Evolutionary conservation across 1,284 basidiomycete species (phyloP), one percentile per base, ranked within the genome.

Genomic region (Marasmius fiardii): DNA sequence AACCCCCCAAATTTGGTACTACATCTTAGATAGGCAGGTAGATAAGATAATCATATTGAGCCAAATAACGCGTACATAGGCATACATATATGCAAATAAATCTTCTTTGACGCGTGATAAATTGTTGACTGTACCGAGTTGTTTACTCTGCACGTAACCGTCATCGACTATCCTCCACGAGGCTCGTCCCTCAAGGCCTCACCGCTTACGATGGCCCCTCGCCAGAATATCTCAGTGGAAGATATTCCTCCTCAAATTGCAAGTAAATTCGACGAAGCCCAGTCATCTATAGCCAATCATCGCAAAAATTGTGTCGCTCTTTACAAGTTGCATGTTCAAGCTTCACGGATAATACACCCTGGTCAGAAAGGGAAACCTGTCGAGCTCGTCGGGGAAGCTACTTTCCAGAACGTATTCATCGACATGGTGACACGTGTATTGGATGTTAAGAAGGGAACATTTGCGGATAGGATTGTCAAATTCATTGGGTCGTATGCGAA

Each of bases 271-370:
- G 88, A 92, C 55, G 92, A 98, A 69, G 89, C 85, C 0, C 96
- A 98, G 69, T 73, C 75, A 41, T 88, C 92, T 0, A 70, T 88
- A 10, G 92, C 95, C 6, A 95, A 93, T 68, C 94, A 75, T 56
- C 64, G 66, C 56, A 98, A 98, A 79, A 97, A 98, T 72, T 83
- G 88, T 57, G 90, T 95, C 51, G 85, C 88, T 0, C 81, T 98
- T 1, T 82, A 90, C 74, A 94, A 95, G 68, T 72, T 95, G 41
- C 94, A 97, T 62, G 65, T 76, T 18, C 82, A 87, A 61, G 86
- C 87, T 26, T 78, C 84, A 1, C 57, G 58, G 43, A 70, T 89
- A 61, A 86, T 78, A 2, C 80, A 89, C 57, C 55, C 75, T 7
- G 68, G 78, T 4, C 75, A 79, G 44, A 73, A 78, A 57, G 80